Conservation (phyloP, 2,329 filamentous ascomycete species). For the Penicillium digitatum region DNA sequence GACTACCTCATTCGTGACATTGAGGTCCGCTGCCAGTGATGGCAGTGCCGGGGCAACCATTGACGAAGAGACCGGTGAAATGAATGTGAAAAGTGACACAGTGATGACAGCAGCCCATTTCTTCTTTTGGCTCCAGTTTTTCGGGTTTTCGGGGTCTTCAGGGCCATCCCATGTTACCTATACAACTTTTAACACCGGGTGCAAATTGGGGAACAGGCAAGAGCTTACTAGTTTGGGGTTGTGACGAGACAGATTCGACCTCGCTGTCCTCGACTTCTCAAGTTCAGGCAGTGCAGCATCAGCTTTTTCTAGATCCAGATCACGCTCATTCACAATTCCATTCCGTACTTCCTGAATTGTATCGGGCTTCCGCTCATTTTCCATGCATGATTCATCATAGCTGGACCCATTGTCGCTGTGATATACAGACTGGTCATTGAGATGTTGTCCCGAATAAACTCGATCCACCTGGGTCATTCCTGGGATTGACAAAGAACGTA, state of each 20-base stretch:
- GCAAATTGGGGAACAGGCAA: background rate
- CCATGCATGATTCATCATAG: background rate
- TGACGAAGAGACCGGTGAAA: slow-evolving; percentile 61
- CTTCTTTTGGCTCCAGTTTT: slow-evolving; percentile 53
- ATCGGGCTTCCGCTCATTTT: slow-evolving; percentile 12
- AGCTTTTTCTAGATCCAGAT: slow-evolving; percentile 26
- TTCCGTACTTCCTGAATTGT: slow-evolving; percentile 23
- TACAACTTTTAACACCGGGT: background rate
- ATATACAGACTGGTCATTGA: slow-evolving; percentile 35
- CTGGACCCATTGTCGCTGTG: slow-evolving; percentile 24
- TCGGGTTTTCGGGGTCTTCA: slow-evolving; percentile 47
- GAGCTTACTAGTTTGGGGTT: slow-evolving; percentile 27
- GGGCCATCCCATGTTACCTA: slow-evolving; percentile 52
- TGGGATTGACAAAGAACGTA: slow-evolving; percentile 17
- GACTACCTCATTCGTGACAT: slow-evolving; percentile 47
- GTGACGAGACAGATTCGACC: slow-evolving; percentile 19
- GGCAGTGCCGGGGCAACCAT: slow-evolving; percentile 55
- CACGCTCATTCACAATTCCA: slow-evolving; percentile 27
- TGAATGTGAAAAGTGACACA: slow-evolving; percentile 57
- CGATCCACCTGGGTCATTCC: slow-evolving; percentile 19
- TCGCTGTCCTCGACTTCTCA: slow-evolving; percentile 24
- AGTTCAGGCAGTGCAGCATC: slow-evolving; percentile 12
- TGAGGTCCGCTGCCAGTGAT: slow-evolving; percentile 52
- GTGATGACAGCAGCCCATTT: slow-evolving; percentile 58
- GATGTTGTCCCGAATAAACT: slow-evolving; percentile 30